These are phyloP conservation scores for Miscanthus sacchariflorus DNA, from an alignment of 202 grass and related monocot species.

Conservation along the genomic window DNA sequence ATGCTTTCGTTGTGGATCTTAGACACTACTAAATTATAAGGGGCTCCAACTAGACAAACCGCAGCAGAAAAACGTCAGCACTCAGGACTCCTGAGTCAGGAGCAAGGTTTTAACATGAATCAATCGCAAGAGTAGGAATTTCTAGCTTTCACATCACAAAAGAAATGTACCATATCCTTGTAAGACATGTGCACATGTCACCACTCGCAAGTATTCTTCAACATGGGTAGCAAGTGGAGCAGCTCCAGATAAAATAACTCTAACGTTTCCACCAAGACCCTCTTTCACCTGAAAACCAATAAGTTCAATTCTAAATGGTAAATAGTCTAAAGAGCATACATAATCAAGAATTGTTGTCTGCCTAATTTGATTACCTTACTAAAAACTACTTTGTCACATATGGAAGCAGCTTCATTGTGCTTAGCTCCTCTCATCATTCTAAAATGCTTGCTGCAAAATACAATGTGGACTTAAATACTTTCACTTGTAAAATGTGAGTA, in stretches of 20 bases:
- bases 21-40: slow-evolving; percentile 17
- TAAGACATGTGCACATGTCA: slow-evolving; percentile 88
- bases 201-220: slow-evolving; percentile 89
- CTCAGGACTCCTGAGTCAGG: background rate
- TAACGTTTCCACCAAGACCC: slow-evolving; percentile 92
- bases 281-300: slow-evolving; percentile 71
- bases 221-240: slow-evolving; percentile 88
- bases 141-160: slow-evolving; percentile 34
- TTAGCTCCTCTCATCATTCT: slow-evolving; percentile 90
- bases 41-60: slow-evolving; percentile 4
- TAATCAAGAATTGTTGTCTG: slow-evolving; percentile 29
- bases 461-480: slow-evolving; percentile 32
- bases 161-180: slow-evolving; percentile 88
- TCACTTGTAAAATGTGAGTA: slow-evolving; percentile 34
- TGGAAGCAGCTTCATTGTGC: slow-evolving; percentile 77
- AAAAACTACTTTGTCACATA: slow-evolving; percentile 92
- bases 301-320: slow-evolving; percentile 29
- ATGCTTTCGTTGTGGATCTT: slow-evolving; percentile 20
- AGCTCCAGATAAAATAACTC: slow-evolving; percentile 92
- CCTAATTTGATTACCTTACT: slow-evolving; percentile 71
- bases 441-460: slow-evolving; percentile 80
- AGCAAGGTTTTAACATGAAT: slow-evolving; percentile 22
- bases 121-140: slow-evolving; percentile 15
- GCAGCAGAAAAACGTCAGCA: slow-evolving; percentile 21
- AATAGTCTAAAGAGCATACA: slow-evolving; percentile 26